Conservation (phyloP, 1,284 basidiomycete species). For the Bondarzewia mesenterica region DNA sequence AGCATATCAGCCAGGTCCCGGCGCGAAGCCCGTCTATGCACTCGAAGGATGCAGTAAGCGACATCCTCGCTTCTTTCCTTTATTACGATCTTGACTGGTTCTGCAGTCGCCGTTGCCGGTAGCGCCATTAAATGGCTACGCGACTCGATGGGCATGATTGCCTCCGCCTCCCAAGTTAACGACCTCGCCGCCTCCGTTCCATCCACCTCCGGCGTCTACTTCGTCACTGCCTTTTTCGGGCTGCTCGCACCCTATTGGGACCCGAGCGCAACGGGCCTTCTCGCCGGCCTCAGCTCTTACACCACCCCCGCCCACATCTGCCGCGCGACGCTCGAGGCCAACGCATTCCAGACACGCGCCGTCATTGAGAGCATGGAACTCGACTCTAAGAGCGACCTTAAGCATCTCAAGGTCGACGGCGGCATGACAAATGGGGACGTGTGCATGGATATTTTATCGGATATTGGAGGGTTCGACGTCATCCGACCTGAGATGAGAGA, state of each 20-base stretch:
- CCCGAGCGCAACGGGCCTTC: conserved; percentile 71
- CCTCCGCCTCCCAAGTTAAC: conserved; percentile 80
- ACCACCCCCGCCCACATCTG: conserved; percentile 93
- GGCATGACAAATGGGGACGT: conserved; percentile 90
- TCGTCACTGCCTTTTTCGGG: conserved; percentile 94
- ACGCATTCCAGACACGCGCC: conserved; percentile 85
- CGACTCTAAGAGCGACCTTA: conserved; percentile 70
- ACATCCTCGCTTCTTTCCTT: neutral
- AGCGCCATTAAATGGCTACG: conserved; percentile 96
- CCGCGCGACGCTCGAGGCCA: conserved; percentile 89
- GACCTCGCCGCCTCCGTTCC: conserved; percentile 72
- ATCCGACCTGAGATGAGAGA: conserved; percentile 95
- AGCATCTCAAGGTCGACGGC: conserved; percentile 87
- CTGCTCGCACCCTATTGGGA: conserved; percentile 93
- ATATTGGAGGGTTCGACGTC: conserved; percentile 89
- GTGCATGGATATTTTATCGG: conserved; percentile 89
- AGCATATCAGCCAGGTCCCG: conserved; percentile 86
- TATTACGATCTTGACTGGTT: conserved; percentile 4
- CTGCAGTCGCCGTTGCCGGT: conserved; percentile 86
- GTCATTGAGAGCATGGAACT: conserved; percentile 92
- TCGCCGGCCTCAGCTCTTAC: conserved; percentile 87
- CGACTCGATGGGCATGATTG: conserved; percentile 83
- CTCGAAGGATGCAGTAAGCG: conserved; percentile 86
- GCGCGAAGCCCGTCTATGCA: conserved; percentile 80
- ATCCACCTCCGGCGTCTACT: conserved; percentile 91